phyloP scores from a whole-genome alignment of 257 asterid species.

The Eustoma russellianum region DNA sequence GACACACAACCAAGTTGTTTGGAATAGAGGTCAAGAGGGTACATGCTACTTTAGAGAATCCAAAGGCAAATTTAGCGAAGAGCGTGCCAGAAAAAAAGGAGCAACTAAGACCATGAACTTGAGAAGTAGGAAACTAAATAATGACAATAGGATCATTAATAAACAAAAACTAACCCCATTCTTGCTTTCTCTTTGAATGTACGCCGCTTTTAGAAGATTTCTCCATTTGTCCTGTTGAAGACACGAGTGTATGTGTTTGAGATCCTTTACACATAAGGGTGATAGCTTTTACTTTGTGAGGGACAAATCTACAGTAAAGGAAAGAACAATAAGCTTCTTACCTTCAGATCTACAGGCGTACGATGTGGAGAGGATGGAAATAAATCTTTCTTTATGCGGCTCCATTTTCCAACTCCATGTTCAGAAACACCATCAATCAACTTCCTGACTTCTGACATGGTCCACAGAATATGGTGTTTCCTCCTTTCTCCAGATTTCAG shows the following conservation, averaged over 20 bases:
- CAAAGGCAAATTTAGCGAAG: no score
- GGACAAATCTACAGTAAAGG: background rate
- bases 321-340: constrained; percentile 7
- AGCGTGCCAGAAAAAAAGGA: no score
- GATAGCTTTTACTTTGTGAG: background rate
- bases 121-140: background rate
- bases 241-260: background rate
- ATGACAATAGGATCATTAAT: background rate
- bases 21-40: no score
- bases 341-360: constrained; percentile 95
- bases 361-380: constrained; percentile 79
- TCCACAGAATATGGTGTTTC: constrained; percentile 85
- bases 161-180: constrained; percentile 12
- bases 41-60: no score
- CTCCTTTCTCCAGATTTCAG: constrained; percentile 44
- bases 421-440: constrained; percentile 88
- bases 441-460: constrained; percentile 67
- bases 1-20: no score
- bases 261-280: background rate
- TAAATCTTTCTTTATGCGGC: constrained; percentile 66
- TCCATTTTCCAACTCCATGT: constrained; percentile 93
- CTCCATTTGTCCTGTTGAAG: constrained; percentile 88
- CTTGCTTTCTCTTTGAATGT: constrained; percentile 47
- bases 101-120: background rate
- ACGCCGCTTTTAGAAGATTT: constrained; percentile 87